Evolutionary conservation across 1,284 basidiomycete genomes (phyloP), one percentile per base, ranked within the genome.

Genomic region (Ceratobasidium sp.): DNA sequence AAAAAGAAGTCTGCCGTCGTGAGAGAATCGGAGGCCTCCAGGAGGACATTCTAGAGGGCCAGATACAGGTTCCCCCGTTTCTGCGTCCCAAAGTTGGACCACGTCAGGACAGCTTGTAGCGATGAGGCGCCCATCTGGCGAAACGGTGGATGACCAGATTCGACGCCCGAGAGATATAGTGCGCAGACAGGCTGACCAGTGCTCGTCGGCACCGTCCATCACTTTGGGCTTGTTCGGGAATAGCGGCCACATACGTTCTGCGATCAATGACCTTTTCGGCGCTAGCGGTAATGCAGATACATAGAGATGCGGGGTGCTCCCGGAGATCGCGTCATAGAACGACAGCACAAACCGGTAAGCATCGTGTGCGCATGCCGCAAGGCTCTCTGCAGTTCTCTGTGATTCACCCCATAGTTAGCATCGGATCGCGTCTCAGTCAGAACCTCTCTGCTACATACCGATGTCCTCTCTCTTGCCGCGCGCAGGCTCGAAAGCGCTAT

Each of bases 281-380:
- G 69, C 47, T 9, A 67, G 45, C 9, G 65, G 33, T 7, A 67
- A 33, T 14, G 65, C 50, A 41, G 65, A 67, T 17, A 56, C 47
- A 22, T 67, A 67, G 0, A 67, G n/a, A n/a, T 57, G 65, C 2
- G 53, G 50, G 0, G 65, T 67, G 65, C 48, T 41, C 19, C 22
- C 19, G 9, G 44, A 48, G 6, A 63, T 66, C 9, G 50, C 48
- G 22, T 66, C 64, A 15, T 47, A 72, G 47, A 72, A 72, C 6
- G 57, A 8, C 17, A 60, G 48, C 2, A 72, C 48, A 24, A 72
- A 72, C 19, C 57, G 44, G 33, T 72, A 62, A 1, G 33, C n/a
- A 44, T 72, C 69, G 15, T 41, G 9, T 5, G 33, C 31, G 14
- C 36, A 41, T 11, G 11, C 36, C 36, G 36, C 36, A 11, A 5